phyloP scores from a whole-genome alignment of 73 alveolate genomes.

The Paramecium octaurelia region DNA sequence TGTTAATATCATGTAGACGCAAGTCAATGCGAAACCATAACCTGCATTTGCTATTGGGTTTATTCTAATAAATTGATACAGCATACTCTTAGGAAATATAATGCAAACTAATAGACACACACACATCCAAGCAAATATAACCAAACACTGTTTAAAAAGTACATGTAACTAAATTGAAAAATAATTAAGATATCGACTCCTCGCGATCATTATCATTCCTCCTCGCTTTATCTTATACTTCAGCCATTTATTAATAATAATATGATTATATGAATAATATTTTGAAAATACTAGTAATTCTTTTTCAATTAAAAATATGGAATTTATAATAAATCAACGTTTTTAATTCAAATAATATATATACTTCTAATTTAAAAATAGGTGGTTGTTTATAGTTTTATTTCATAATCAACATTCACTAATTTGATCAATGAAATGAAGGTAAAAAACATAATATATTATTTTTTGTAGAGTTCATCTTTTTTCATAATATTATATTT shows the following conservation, averaged over 20 bases:
- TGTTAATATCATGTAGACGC: not conserved
- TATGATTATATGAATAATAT: no score
- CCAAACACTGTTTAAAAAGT: constrained; percentile 24
- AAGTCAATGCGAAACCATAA: not conserved
- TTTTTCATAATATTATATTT: no score
- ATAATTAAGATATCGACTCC: not conserved
- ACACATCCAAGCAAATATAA: not conserved
- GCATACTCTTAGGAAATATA: not conserved
- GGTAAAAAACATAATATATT: no score
- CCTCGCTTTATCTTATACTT: not conserved
- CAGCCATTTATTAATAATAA: not conserved
- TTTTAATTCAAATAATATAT: no score
- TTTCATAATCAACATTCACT: no score
- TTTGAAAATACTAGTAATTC: not conserved
- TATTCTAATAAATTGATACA: not conserved
- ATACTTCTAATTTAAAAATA: no score
- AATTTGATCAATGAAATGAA: no score
- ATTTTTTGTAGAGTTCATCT: no score
- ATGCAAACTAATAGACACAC: not conserved
- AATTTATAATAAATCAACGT: no score
- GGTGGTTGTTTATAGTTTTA: no score
- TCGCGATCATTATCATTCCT: not conserved
- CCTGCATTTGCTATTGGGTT: not conserved
- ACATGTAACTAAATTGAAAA: not conserved
- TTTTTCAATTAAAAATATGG: no score